phyloP scores from a whole-genome alignment of 495 filamentous ascomycete species.

The Xylaria nigripes region DNA sequence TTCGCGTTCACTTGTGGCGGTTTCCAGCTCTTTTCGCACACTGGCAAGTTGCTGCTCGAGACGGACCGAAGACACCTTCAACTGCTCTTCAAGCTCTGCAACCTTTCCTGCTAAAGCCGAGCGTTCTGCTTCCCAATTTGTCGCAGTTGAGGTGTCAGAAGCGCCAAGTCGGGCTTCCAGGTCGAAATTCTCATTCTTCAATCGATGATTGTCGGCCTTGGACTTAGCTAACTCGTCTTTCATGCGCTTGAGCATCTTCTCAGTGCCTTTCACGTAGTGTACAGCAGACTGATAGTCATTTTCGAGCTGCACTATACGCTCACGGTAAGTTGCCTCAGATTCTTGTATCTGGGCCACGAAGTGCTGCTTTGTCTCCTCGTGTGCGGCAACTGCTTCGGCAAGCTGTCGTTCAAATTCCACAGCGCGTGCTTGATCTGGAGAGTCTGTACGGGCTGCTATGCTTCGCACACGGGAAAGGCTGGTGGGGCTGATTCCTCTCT shows the following conservation, averaged over 20 bases:
- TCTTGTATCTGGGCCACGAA: conserved; percentile 76
- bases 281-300: conserved; percentile 98
- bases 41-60: conserved; percentile 64
- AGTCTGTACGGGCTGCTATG: conserved; percentile 56
- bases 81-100: conserved; percentile 54
- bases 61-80: conserved; percentile 52
- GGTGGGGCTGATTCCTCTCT: conserved; percentile 72
- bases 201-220: conserved; percentile 72
- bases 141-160: conserved; percentile 33
- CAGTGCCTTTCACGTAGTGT: conserved; percentile 97
- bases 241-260: conserved; percentile 98
- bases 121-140: conserved; percentile 74
- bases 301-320: conserved; percentile 86
- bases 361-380: conserved; percentile 69
- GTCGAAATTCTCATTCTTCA: conserved; percentile 71
- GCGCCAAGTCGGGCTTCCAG: conserved; percentile 42
- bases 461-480: conserved; percentile 38
- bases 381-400: conserved; percentile 63
- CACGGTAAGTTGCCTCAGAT: conserved; percentile 73
- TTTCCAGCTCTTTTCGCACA: conserved; percentile 58
- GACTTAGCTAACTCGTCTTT: conserved; percentile 89
- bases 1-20: conserved; percentile 60
- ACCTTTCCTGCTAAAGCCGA: conserved; percentile 57
- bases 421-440: conserved; percentile 73
- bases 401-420: conserved; percentile 88